Conservation (phyloP, 345 rosid species). For the Physaria fendleri region DNA sequence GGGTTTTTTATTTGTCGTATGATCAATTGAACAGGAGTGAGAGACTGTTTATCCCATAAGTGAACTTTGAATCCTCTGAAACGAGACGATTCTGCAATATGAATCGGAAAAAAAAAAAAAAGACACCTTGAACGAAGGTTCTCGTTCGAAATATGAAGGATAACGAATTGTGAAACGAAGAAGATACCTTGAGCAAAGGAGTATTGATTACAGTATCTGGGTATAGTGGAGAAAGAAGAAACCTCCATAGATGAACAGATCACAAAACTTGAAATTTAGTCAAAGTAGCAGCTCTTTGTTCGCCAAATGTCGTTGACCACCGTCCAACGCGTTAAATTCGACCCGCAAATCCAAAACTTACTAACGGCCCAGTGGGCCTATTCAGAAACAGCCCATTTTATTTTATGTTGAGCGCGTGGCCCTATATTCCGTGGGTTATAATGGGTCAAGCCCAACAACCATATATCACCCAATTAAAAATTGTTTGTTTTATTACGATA, state of each 20-base stretch:
- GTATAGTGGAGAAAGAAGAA: conserved; percentile 26
- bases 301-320: background rate
- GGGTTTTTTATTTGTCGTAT: conserved; percentile 33
- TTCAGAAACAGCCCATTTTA: too few species aligned
- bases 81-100: conserved; percentile 35
- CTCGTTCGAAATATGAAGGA: too few species aligned
- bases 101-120: too few species aligned
- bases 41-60: conserved; percentile 25
- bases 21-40: conserved; percentile 27
- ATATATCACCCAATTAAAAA: too few species aligned
- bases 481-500: too few species aligned
- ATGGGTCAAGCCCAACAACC: too few species aligned
- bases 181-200: conserved; percentile 43
- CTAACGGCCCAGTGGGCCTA: background rate
- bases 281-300: background rate
- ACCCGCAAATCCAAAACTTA: background rate
- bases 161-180: background rate
- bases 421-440: too few species aligned
- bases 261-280: background rate
- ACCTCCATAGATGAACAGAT: conserved; percentile 39
- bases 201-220: conserved; percentile 15
- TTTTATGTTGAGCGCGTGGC: too few species aligned
- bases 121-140: too few species aligned
- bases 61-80: conserved; percentile 32
- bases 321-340: background rate